Percentiles rank a stretch among this genome's conserved stretches.
Conservation (phyloP, 768 basidiomycete species). For the Chalciporus chontae region DNA sequence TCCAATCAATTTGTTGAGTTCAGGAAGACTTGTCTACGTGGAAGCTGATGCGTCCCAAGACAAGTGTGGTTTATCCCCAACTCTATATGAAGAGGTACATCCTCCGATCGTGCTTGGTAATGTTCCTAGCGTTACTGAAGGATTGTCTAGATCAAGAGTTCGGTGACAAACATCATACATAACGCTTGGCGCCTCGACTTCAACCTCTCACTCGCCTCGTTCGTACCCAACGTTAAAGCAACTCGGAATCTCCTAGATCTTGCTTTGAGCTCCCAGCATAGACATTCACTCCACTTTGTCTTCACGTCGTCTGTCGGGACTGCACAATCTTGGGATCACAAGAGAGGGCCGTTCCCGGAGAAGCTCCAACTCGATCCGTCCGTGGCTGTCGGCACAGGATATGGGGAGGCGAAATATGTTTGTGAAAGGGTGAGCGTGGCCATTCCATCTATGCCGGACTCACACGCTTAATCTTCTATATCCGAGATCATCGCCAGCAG, state of each 20-base stretch:
- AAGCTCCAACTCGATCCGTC: constrained; percentile 28
- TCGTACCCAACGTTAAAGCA: constrained; percentile 35
- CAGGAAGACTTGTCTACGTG: constrained; percentile 32
- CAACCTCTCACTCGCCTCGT: constrained; percentile 36
- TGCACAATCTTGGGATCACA: constrained; percentile 22
- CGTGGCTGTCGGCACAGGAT: constrained; percentile 32
- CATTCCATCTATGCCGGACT: constrained; percentile 3
- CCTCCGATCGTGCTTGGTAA: not conserved
- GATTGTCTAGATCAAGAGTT: constrained; percentile 9
- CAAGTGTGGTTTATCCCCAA: constrained; percentile 26
- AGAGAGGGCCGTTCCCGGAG: constrained; percentile 32
- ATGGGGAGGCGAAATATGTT: constrained; percentile 38
- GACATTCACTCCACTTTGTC: constrained; percentile 15
- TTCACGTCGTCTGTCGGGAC: constrained; percentile 25
- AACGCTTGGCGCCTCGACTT: constrained; percentile 42
- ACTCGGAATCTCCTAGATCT: constrained; percentile 33
- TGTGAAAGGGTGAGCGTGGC: constrained; percentile 32
- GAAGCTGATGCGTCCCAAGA: constrained; percentile 34
- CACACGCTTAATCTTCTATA: no score
- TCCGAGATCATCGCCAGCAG: constrained; percentile 25
- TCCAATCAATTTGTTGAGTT: constrained; percentile 25
- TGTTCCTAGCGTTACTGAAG: not conserved
- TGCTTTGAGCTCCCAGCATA: constrained; percentile 27
- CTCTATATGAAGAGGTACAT: constrained; percentile 30
- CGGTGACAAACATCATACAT: constrained; percentile 32